Conservation (phyloP, 2,329 filamentous ascomycete species). For the Penicillium sp. region DNA sequence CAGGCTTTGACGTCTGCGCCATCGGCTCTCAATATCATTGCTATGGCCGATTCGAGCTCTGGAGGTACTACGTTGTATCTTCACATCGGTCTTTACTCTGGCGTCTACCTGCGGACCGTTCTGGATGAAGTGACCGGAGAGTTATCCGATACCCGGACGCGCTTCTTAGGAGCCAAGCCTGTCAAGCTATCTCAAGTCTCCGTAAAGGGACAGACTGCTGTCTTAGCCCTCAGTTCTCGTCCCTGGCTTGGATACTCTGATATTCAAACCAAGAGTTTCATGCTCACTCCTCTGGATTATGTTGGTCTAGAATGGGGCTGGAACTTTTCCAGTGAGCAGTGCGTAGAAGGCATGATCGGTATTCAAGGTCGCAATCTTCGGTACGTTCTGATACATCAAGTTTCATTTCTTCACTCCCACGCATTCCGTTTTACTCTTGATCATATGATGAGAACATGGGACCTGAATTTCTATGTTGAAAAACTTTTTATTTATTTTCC, state of each 20-base stretch:
- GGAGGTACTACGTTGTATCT: slow-evolving; percentile 88
- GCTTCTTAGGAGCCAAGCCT: slow-evolving; percentile 88
- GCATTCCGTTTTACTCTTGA: slow-evolving; percentile 30
- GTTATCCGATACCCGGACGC: slow-evolving; percentile 89
- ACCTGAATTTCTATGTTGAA: slow-evolving; percentile 49
- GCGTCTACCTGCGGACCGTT: slow-evolving; percentile 93
- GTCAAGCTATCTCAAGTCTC: slow-evolving; percentile 91
- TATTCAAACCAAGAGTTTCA: slow-evolving; percentile 81
- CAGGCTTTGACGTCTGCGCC: slow-evolving; percentile 91
- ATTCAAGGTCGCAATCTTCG: slow-evolving; percentile 86
- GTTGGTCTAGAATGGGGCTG: slow-evolving; percentile 88
- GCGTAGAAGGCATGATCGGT: slow-evolving; percentile 89
- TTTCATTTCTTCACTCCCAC: slow-evolving; percentile 11
- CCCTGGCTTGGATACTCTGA: slow-evolving; percentile 97
- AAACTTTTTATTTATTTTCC: slow-evolving; percentile 57
- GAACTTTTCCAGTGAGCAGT: slow-evolving; percentile 96
- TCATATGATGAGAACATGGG: slow-evolving; percentile 51
- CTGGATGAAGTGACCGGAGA: slow-evolving; percentile 95
- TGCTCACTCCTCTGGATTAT: slow-evolving; percentile 90
- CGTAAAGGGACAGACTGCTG: slow-evolving; percentile 80
- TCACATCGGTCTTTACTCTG: slow-evolving; percentile 93
- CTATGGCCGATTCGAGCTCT: slow-evolving; percentile 91
- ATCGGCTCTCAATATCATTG: slow-evolving; percentile 85
- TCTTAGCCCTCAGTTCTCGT: slow-evolving; percentile 86
- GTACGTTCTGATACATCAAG: slow-evolving; percentile 57